phyloP scores from a whole-genome alignment of 768 basidiomycete genomes.

The Tylopilus rubrobrunneus region DNA sequence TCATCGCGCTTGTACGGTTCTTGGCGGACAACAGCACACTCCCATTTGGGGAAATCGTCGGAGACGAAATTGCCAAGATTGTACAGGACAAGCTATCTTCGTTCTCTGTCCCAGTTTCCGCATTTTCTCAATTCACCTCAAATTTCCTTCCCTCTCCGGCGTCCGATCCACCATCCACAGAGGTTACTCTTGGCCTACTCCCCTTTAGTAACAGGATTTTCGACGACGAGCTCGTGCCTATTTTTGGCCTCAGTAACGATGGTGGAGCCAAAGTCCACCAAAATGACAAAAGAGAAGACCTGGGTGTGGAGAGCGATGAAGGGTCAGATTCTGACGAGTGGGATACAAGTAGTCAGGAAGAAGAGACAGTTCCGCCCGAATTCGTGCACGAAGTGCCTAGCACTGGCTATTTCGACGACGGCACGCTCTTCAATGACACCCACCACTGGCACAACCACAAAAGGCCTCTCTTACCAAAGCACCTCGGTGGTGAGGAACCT shows the following conservation, averaged over 20 bases:
- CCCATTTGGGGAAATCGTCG: conserved; percentile 28
- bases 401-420: conserved; percentile 36
- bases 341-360: conserved; percentile 20
- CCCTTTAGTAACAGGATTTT: conserved; percentile 42
- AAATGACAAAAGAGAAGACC: conserved; percentile 9
- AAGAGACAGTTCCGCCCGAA: background rate
- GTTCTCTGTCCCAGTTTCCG: conserved; percentile 14
- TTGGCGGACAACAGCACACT: conserved; percentile 22
- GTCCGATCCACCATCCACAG: background rate
- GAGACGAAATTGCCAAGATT: conserved; percentile 20
- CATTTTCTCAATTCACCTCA: conserved; percentile 17
- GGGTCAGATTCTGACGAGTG: conserved; percentile 18
- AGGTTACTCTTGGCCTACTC: conserved; percentile 24
- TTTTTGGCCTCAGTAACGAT: conserved; percentile 21
- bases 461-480: conserved; percentile 47
- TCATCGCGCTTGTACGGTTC: conserved; percentile 41
- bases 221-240: conserved; percentile 35
- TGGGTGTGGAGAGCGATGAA: conserved; percentile 14
- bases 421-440: conserved; percentile 43
- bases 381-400: background rate
- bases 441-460: conserved; percentile 58
- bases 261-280: conserved; percentile 3
- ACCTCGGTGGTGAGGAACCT: conserved; percentile 45
- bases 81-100: conserved; percentile 21
- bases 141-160: conserved; percentile 17